These are phyloP conservation scores for Phytopythium montanum DNA, from an alignment of 352 stramenopile species.

Conservation along the genomic window DNA sequence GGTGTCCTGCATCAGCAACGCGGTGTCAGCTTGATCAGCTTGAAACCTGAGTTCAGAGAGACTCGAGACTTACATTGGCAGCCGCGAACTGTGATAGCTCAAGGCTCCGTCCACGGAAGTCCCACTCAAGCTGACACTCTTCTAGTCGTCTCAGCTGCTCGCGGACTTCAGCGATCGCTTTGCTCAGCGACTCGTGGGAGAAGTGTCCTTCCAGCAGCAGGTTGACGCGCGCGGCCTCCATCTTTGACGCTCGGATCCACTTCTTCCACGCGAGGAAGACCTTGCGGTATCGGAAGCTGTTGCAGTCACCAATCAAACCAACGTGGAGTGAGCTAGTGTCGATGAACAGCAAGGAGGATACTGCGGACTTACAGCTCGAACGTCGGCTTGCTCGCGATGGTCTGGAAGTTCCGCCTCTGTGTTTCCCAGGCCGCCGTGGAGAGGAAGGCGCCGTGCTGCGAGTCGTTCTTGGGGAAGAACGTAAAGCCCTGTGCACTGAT, in stretches of 20 bases:
- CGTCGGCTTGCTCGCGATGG: constrained; percentile 19
- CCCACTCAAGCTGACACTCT: constrained; percentile 31
- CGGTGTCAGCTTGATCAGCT: background rate
- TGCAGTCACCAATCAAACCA: background rate
- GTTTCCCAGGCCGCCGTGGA: constrained; percentile 44
- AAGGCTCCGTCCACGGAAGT: constrained; percentile 37
- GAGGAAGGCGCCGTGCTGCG: constrained; percentile 38
- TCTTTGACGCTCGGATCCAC: constrained; percentile 38
- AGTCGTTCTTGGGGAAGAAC: constrained; percentile 53
- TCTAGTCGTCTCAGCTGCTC: constrained; percentile 26
- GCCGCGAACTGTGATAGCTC: constrained; percentile 27
- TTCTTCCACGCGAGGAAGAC: constrained; percentile 56
- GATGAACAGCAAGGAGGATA: background rate
- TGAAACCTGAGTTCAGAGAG: background rate
- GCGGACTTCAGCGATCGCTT: constrained; percentile 31
- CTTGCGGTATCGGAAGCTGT: constrained; percentile 67
- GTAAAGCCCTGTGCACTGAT: constrained; percentile 53
- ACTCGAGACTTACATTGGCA: constrained; percentile 33
- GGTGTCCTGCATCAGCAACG: background rate
- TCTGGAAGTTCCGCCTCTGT: constrained; percentile 43
- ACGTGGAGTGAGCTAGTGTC: background rate
- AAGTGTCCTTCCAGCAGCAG: constrained; percentile 51
- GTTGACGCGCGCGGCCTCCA: constrained; percentile 34
- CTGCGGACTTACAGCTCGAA: constrained; percentile 43
- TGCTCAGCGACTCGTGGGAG: constrained; percentile 29